These are phyloP conservation scores for Geum urbanum DNA, from an alignment of 306 rosid species.

Conservation along the genomic window DNA sequence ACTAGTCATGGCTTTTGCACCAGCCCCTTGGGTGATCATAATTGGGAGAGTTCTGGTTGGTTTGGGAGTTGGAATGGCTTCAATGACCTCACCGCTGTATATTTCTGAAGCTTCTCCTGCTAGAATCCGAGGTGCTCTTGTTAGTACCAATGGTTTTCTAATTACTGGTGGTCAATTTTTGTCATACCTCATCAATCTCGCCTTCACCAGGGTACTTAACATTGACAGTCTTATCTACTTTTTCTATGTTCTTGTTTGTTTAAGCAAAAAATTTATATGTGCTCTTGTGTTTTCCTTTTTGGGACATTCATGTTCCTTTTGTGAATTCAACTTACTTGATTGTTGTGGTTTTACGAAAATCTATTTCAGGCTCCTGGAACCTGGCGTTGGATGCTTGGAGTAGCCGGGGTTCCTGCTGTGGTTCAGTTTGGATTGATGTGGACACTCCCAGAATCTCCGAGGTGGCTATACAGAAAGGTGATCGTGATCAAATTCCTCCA, in stretches of 20 bases:
- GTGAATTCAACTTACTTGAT: neutral
- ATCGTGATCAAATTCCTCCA: neutral
- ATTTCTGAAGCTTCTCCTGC: constrained; percentile 90
- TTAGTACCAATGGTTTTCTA: constrained; percentile 60
- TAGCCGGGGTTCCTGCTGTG: constrained; percentile 63
- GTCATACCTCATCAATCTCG: constrained; percentile 70
- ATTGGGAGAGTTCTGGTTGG: constrained; percentile 72
- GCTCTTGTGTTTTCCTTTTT: neutral
- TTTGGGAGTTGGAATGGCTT: constrained; percentile 87
- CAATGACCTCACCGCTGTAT: constrained; percentile 85
- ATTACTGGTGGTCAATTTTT: constrained; percentile 81
- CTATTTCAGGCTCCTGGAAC: constrained; percentile 56
- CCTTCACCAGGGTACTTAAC: constrained; percentile 57
- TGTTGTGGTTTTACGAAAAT: neutral
- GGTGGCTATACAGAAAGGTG: constrained; percentile 81
- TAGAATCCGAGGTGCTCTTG: constrained; percentile 77
- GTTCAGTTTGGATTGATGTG: constrained; percentile 64
- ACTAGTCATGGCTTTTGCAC: constrained; percentile 64
- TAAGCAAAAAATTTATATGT: no score
- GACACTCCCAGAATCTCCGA: constrained; percentile 82
- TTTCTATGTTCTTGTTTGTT: neutral
- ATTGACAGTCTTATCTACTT: neutral
- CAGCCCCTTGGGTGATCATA: constrained; percentile 63
- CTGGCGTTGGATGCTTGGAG: constrained; percentile 93
- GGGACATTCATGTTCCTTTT: neutral